These are phyloP conservation scores for Stentor roeselii DNA, from an alignment of 73 alveolate genomes.

Conservation along the genomic window DNA sequence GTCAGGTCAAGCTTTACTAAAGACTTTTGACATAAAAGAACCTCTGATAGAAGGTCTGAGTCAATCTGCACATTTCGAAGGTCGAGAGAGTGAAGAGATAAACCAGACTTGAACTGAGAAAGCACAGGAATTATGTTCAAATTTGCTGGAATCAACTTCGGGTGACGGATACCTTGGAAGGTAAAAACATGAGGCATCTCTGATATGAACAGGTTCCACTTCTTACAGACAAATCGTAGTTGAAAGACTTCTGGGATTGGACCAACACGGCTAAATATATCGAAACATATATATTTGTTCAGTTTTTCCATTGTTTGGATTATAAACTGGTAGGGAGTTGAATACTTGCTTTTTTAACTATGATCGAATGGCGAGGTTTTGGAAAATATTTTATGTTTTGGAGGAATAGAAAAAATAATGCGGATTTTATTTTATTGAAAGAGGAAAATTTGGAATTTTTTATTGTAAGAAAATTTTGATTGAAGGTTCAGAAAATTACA, in stretches of 20 bases:
- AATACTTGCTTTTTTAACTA: too few species aligned
- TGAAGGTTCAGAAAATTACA: too few species aligned
- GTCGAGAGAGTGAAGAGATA: background rate
- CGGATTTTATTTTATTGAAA: too few species aligned
- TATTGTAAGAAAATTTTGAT: too few species aligned
- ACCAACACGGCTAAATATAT: background rate
- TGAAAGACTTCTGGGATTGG: background rate
- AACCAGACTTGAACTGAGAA: background rate
- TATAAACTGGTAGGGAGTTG: too few species aligned
- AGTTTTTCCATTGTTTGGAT: background rate
- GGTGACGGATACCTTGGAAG: background rate
- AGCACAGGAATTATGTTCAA: background rate
- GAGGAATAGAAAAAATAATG: too few species aligned
- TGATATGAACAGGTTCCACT: background rate
- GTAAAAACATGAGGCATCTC: background rate
- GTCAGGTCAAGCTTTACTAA: slow-evolving; percentile 1
- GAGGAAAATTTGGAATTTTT: too few species aligned
- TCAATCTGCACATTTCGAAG: background rate
- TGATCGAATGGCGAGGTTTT: too few species aligned
- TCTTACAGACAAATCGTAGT: background rate
- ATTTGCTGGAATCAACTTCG: background rate
- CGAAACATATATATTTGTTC: background rate
- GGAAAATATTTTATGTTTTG: too few species aligned
- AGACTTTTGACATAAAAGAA: background rate
- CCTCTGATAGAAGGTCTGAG: background rate